Evolutionary conservation across 345 rosid species (phyloP).

Genomic region (Odontarrhena argentea): DNA sequence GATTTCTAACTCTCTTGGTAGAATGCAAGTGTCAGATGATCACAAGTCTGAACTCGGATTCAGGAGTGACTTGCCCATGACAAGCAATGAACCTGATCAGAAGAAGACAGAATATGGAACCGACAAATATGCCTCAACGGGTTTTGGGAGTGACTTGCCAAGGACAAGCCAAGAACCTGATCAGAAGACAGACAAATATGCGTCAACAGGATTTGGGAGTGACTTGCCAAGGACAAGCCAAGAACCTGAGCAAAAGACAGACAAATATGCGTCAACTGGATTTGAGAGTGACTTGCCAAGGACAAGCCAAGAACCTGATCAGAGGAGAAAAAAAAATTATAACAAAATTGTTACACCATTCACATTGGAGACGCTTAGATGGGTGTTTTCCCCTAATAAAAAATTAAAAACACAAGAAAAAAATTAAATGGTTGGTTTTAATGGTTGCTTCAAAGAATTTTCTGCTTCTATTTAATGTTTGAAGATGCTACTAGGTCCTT

Average conservation of each 20-base stretch:
- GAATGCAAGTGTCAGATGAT: slow-evolving; percentile 40
- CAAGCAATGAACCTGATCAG: slow-evolving; percentile 15
- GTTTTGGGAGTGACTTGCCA: not conserved
- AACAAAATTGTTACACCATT: too few species aligned
- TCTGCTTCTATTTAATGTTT: too few species aligned
- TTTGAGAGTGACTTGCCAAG: not conserved
- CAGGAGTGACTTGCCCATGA: slow-evolving; percentile 9
- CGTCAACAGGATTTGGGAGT: not conserved
- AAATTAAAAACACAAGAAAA: too few species aligned
- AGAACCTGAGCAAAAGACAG: not conserved
- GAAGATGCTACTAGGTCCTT: too few species aligned
- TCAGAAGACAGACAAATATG: not conserved
- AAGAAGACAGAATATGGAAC: not conserved
- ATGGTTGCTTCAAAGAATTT: too few species aligned
- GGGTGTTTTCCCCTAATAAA: too few species aligned
- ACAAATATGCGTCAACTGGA: not conserved
- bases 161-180: too few species aligned
- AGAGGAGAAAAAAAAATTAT: too few species aligned
- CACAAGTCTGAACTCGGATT: slow-evolving; percentile 16
- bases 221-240: slow-evolving; percentile 18
- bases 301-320: slow-evolving; percentile 5
- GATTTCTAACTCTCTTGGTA: slow-evolving; percentile 38
- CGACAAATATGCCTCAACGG: not conserved
- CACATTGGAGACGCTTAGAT: too few species aligned
- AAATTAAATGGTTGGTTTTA: too few species aligned